phyloP scores from a whole-genome alignment of 225 moss, liverwort and hornwort species.

The Lunularia cruciata region DNA sequence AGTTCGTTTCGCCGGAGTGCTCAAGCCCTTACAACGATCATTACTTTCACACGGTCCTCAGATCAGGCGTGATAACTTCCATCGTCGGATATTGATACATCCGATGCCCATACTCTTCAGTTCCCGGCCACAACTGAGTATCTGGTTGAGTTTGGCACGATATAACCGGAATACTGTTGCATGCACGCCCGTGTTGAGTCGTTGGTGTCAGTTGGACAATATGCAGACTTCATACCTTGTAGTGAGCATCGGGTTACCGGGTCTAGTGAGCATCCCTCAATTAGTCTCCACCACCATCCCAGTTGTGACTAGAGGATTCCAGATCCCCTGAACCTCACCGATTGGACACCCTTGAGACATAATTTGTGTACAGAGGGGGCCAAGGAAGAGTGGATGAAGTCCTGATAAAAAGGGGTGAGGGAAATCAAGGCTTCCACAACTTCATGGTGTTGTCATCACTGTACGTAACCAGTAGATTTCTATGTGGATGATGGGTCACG shows the following conservation, averaged over 20 bases:
- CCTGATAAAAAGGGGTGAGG: background rate
- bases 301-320: too few species aligned
- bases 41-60: background rate
- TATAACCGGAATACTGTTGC: too few species aligned
- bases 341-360: background rate
- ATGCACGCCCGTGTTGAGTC: too few species aligned
- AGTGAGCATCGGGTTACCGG: too few species aligned
- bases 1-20: background rate
- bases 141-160: too few species aligned
- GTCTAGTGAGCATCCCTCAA: too few species aligned
- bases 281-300: background rate
- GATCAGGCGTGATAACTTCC: background rate
- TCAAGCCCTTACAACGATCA: background rate
- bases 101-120: background rate
- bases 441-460: conserved; percentile 97
- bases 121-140: too few species aligned
- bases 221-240: too few species aligned
- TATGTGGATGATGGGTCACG: conserved; percentile 97
- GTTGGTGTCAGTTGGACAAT: too few species aligned
- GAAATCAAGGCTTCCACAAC: conserved; percentile 92
- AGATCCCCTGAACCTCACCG: background rate
- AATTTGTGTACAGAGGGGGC: background rate
- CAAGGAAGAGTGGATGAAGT: background rate
- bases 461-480: conserved; percentile 90
- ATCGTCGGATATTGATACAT: background rate